Evolutionary conservation across 2,329 filamentous ascomycete species (phyloP).

Genomic region (Paraconiothyrium sp.): DNA sequence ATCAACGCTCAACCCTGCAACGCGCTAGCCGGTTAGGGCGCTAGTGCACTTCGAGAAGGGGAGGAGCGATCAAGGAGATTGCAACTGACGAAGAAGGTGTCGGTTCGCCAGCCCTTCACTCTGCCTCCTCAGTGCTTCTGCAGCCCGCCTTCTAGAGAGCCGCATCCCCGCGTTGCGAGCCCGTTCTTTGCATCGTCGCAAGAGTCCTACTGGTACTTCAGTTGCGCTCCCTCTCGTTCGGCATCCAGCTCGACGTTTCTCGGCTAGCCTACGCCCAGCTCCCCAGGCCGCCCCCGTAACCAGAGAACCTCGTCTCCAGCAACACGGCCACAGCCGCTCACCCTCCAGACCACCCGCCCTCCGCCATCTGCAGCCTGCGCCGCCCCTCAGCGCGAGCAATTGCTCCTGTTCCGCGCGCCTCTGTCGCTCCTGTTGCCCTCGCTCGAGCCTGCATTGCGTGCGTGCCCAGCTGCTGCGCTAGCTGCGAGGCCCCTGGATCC

Average conservation of each 20-base stretch:
- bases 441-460: conserved; percentile 24
- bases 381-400: conserved; percentile 37
- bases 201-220: background rate
- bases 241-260: conserved; percentile 35
- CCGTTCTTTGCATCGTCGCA: conserved; percentile 6
- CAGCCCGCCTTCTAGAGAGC: background rate
- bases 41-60: conserved; percentile 18
- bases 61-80: conserved; percentile 18
- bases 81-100: conserved; percentile 25
- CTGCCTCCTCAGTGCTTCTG: conserved; percentile 5
- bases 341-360: conserved; percentile 26
- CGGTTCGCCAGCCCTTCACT: conserved; percentile 3
- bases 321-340: conserved; percentile 33
- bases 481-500: conserved; percentile 47
- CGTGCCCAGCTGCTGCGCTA: conserved; percentile 38
- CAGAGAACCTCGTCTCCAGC: conserved; percentile 36
- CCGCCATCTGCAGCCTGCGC: conserved; percentile 22
- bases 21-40: background rate
- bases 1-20: background rate
- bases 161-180: conserved; percentile 4
- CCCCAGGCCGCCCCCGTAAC: conserved; percentile 39
- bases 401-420: conserved; percentile 39
- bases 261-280: conserved; percentile 39
- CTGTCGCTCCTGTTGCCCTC: conserved; percentile 28
- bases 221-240: conserved; percentile 1